Percentiles rank a stretch among this genome's conserved stretches.
These are phyloP conservation scores for Chaetomium sp. DNA, from an alignment of 2,329 filamentous ascomycete genomes.

Conservation along the genomic window DNA sequence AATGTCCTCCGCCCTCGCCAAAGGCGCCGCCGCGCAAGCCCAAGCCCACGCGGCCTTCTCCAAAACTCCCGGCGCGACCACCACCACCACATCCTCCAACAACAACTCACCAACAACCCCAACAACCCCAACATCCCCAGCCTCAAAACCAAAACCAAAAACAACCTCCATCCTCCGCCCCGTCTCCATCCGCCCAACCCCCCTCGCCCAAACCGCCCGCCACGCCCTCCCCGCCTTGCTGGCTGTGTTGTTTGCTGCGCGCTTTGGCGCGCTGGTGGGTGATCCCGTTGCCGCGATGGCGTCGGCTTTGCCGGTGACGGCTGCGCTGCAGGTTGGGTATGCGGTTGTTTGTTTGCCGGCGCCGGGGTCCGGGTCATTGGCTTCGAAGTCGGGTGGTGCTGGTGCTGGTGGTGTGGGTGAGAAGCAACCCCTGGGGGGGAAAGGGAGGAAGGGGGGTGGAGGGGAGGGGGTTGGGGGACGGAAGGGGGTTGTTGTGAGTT, in stretches of 20 bases:
- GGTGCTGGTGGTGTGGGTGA: constrained; percentile 14
- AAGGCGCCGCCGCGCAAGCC: constrained; percentile 12
- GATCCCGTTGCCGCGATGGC: constrained; percentile 28
- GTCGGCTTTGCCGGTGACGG: constrained; percentile 27
- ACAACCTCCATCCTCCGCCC: constrained; percentile 15
- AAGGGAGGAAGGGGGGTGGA: neutral
- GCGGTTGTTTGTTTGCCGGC: constrained; percentile 56
- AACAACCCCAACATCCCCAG: neutral
- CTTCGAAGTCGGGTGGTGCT: neutral
- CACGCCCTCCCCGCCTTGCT: constrained; percentile 27
- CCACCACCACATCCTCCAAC: neutral
- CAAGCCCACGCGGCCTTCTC: constrained; percentile 4
- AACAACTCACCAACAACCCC: neutral
- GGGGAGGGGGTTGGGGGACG: constrained; percentile 30
- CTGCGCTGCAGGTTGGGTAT: constrained; percentile 39
- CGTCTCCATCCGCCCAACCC: constrained; percentile 20
- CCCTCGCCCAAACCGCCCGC: constrained; percentile 26
- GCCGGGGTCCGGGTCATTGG: constrained; percentile 40
- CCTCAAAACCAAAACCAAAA: neutral
- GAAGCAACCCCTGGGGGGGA: too few species aligned
- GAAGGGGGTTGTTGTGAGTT: constrained; percentile 41
- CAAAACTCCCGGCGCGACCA: neutral
- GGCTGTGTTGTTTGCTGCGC: constrained; percentile 23
- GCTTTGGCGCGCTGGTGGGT: constrained; percentile 28
- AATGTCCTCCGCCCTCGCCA: constrained; percentile 26